Base-by-base conservation (phyloP, 768 basidiomycete species). In the Tulasnella sp. region DNA sequence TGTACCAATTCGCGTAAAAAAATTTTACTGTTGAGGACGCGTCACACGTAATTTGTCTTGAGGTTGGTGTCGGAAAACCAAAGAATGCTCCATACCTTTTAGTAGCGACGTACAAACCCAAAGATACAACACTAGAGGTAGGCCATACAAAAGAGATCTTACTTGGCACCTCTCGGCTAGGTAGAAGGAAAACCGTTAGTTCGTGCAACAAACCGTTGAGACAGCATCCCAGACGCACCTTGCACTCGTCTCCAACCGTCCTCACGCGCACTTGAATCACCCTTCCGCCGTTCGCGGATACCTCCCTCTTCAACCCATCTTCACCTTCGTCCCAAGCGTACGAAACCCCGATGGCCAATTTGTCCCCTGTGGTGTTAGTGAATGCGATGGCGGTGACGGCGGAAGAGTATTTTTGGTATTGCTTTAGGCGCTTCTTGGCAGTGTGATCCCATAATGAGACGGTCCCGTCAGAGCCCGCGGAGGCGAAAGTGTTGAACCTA, bases 391-490 rank as follows among this genome's bases (percentile, higher is more conserved):
- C 89, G 0, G 94, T 90, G n/a, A 98, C 91, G 3, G 92, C 71
- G 5, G 78, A 73, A 5, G 88, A 85, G 85, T 92, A 96, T 83
- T 94, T 94, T 0, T 92, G 92, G 81, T 94, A 97, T 82, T 97
- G 96, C 36, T 96, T 91, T 76, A 99, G 87, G 1, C 98, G 92
- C 84, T 99, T 99, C 87, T 98, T 98, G 77, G 97, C 93, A 82
- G 93, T 92, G 85, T 97, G 96, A 84, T 99, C 98, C 98, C 98
- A 99, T 80, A 99, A 92, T 0, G 95, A 96, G 62, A 99, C 94
- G 1, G 93, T 93, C 0, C 92, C 92, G 84, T 99, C 98, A 0
- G 96, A 97, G 48, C 98, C 98, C 2, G 93, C 97, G 0, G 97
- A 97, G 0, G 95, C 95, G 82, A 99, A 98, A 0, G 97, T 98